Base-by-base conservation (phyloP, 2,329 filamentous ascomycete species). In the Sarocladium strictum region DNA sequence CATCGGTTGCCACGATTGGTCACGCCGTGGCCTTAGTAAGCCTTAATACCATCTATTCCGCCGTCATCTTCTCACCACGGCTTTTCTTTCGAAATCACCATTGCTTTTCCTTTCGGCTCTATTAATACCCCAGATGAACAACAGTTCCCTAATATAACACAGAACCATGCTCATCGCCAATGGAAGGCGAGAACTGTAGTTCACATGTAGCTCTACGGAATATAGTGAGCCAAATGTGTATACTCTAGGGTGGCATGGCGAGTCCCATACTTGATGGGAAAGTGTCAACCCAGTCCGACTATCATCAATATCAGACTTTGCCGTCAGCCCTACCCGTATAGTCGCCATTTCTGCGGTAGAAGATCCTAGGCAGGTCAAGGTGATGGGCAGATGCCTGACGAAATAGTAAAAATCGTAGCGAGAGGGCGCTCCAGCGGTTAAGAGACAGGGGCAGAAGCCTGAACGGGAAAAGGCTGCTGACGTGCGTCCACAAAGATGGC, bases 281-380 rank as follows among this genome's bases (percentile, higher is more conserved):
- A 14, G 12, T 17, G 19, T 43, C n/a, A 43, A 14, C 38, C n/a
- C 38, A 43, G 38, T 43, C 38, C 9, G 38, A 43, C 38, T 21
- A 19, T 21, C 38, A 14, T n/a, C n/a, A n/a, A n/a, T n/a, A 43
- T 43, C 17, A n/a, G 23, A 3, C 38, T 43, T 43, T 43, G 38
- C 38, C 17, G 38, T 43, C 38, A 43, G 38, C 38, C 38, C 38
- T 43, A 43, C 19, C 38, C 38, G n/a, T 43, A 23, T 43, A 38
- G n/a, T 17, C 12, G 9, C 14, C 38, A 23, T 3, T 6, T 21
- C 21, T 43, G 12, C 17, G 38, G 23, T 43, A 23, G 6, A 12
- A 32, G 12, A 21, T 23, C 17, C 38, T 43, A 23, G 38, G 17
- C 14, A 43, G n/a, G 7, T 21, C 11, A 17, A 5, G 6, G 10